phyloP scores from a whole-genome alignment of 2,329 filamentous ascomycete species.

The Colletotrichum limetticola region DNA sequence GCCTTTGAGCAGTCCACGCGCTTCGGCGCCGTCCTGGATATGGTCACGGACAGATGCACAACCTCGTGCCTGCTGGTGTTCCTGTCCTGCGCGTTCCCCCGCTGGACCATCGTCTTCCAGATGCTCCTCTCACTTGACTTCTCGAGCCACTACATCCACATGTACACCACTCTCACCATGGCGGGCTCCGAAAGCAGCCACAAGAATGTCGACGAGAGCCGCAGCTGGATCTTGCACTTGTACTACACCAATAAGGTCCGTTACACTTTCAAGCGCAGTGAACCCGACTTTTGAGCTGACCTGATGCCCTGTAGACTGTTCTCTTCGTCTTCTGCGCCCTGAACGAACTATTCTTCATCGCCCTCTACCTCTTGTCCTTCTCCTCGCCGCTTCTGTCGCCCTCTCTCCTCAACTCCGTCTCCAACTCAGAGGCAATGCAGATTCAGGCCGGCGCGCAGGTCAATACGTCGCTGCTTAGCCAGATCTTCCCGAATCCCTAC shows the following conservation, averaged over 20 bases:
- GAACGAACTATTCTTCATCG: slow-evolving; percentile 98
- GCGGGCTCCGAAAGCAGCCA: slow-evolving; percentile 84
- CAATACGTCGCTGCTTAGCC: slow-evolving; percentile 74
- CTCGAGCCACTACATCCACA: slow-evolving; percentile 98
- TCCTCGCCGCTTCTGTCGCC: slow-evolving; percentile 90
- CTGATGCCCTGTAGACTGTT: slow-evolving; percentile 71
- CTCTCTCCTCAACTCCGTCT: slow-evolving; percentile 76
- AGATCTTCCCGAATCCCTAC: slow-evolving; percentile 89
- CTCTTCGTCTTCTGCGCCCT: slow-evolving; percentile 90
- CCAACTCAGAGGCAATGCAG: slow-evolving; percentile 60
- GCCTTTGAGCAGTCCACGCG: slow-evolving; percentile 89
- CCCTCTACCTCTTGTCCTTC: slow-evolving; percentile 96
- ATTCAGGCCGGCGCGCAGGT: slow-evolving; percentile 76
- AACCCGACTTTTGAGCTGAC: slow-evolving; percentile 29
- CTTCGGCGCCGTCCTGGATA: slow-evolving; percentile 96
- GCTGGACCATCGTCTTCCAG: slow-evolving; percentile 95
- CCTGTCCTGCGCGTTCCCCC: slow-evolving; percentile 91
- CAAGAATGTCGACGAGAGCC: slow-evolving; percentile 90
- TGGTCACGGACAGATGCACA: slow-evolving; percentile 98
- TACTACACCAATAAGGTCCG: slow-evolving; percentile 96
- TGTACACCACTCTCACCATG: slow-evolving; percentile 95
- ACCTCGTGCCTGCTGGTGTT: slow-evolving; percentile 96
- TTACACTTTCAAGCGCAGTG: background rate
- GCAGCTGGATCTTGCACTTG: slow-evolving; percentile 89
- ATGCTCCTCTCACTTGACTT: slow-evolving; percentile 91